Percentiles rank a stretch among this genome's conserved stretches.
Conservation (phyloP, 139 green algal species). For the Chlamydomonas sphaeroides region DNA sequence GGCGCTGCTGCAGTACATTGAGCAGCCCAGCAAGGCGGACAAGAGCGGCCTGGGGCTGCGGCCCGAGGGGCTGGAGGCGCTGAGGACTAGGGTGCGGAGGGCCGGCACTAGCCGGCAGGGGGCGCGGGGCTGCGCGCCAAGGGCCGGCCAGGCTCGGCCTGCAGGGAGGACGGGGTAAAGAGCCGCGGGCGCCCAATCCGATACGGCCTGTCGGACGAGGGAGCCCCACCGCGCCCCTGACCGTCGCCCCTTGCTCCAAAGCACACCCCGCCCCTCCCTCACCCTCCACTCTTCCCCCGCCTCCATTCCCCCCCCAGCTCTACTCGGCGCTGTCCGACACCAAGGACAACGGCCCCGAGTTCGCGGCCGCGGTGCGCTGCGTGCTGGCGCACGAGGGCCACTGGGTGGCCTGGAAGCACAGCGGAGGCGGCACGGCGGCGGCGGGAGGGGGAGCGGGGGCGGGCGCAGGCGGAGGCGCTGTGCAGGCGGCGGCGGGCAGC, state of each 20-base stretch:
- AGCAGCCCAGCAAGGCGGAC: constrained; percentile 39
- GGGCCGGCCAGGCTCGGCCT: too few species aligned
- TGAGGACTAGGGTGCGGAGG: neutral
- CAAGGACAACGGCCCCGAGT: constrained; percentile 33
- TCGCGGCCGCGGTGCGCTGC: constrained; percentile 30
- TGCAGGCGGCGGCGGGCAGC: neutral
- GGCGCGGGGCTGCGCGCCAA: too few species aligned
- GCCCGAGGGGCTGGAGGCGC: constrained; percentile 12
- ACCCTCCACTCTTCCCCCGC: neutral
- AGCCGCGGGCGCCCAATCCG: too few species aligned
- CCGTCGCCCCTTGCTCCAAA: too few species aligned
- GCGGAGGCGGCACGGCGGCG: neutral
- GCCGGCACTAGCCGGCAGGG: too few species aligned
- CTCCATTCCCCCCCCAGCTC: constrained; percentile 3
- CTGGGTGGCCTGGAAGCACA: constrained; percentile 45
- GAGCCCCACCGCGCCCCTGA: too few species aligned
- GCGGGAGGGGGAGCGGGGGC: neutral
- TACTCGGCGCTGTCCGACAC: constrained; percentile 41
- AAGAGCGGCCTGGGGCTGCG: neutral
- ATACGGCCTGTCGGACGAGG: too few species aligned
- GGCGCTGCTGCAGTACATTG: constrained; percentile 45
- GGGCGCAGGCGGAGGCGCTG: neutral
- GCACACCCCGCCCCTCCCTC: neutral
- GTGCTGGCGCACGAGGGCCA: constrained; percentile 48
- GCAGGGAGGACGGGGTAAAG: too few species aligned